Percentiles rank a stretch among this genome's conserved stretches.
These are phyloP conservation scores for Aspergillus pseudotamarii DNA, from an alignment of 2,329 filamentous ascomycete species.

Conservation along the genomic window DNA sequence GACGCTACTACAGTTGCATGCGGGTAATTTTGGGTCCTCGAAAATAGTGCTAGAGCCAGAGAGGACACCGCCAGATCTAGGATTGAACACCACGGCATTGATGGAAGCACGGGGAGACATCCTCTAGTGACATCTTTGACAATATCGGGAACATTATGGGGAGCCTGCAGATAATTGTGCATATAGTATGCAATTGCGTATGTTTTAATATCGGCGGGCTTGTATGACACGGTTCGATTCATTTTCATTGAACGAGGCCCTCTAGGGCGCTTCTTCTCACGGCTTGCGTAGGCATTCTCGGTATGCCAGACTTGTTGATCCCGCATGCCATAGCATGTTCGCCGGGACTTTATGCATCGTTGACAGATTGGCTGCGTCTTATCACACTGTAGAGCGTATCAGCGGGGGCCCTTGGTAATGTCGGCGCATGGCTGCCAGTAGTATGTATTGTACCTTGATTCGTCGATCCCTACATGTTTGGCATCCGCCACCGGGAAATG, in stretches of 20 bases:
- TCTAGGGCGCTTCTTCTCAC: neutral
- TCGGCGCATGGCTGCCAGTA: neutral
- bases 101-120: neutral
- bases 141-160: neutral
- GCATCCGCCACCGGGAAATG: neutral
- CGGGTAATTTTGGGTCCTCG: neutral
- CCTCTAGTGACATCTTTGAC: neutral
- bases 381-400: neutral
- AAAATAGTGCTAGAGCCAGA: neutral
- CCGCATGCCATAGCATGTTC: neutral
- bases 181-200: neutral
- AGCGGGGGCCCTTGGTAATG: too few species aligned
- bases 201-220: neutral
- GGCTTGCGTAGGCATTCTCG: neutral
- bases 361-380: neutral
- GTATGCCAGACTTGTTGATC: neutral
- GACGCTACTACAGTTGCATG: neutral
- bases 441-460: neutral
- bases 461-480: slow-evolving; percentile 3
- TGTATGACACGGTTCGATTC: neutral
- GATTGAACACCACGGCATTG: neutral
- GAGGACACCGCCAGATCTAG: neutral
- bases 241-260: neutral
- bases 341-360: neutral
- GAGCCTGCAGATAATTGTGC: neutral